These are phyloP conservation scores for Pseudopyricularia javanii DNA, from an alignment of 2,329 filamentous ascomycete species.

Conservation along the genomic window DNA sequence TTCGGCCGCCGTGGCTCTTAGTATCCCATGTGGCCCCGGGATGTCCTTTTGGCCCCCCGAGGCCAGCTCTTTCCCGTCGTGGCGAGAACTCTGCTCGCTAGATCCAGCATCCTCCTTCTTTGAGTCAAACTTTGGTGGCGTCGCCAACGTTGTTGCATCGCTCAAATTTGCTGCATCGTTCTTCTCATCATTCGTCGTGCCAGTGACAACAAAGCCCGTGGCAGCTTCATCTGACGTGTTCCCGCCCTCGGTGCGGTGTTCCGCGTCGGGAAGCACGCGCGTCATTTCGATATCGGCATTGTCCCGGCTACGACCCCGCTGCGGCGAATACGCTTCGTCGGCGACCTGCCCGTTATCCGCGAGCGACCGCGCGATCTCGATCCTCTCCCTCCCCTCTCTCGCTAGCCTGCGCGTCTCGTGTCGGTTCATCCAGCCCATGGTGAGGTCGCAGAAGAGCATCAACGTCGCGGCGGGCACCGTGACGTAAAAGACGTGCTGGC, in stretches of 20 bases:
- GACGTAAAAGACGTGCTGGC: constrained; percentile 53
- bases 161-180: neutral
- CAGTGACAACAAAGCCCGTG: neutral
- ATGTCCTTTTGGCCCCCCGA: neutral
- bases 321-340: neutral
- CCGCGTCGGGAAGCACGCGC: neutral
- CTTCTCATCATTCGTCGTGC: neutral
- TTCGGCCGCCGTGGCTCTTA: neutral
- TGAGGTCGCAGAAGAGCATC: constrained; percentile 57
- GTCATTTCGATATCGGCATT: neutral
- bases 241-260: neutral
- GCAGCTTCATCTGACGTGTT: neutral
- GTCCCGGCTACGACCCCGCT: neutral
- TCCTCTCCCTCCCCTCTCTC: constrained; percentile 25
- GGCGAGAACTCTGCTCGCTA: neutral
- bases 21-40: neutral
- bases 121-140: neutral
- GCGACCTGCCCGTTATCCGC: neutral
- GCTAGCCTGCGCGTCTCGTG: constrained; percentile 52
- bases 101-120: neutral
- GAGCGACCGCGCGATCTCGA: neutral
- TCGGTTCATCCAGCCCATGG: constrained; percentile 49
- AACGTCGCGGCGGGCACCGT: constrained; percentile 56
- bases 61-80: neutral
- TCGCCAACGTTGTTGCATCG: neutral